Percentiles rank a stretch among this genome's conserved stretches.
Conservation (phyloP, 2,329 filamentous ascomycete genomes). For the Colletotrichum tropicicola region DNA sequence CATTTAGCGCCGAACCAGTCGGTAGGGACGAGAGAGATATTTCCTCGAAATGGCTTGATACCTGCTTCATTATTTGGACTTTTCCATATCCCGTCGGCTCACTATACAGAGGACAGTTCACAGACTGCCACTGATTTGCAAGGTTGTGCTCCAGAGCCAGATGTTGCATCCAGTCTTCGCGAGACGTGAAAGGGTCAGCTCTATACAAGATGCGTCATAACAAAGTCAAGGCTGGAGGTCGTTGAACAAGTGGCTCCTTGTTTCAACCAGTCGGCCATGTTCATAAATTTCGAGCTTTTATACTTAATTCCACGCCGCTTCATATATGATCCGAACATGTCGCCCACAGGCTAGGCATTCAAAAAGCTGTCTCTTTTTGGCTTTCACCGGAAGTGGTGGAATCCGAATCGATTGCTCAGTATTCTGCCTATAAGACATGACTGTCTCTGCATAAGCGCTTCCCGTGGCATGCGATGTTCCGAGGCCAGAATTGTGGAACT, state of each 20-base stretch:
- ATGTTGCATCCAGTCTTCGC: not conserved
- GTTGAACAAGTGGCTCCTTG: conserved; percentile 1
- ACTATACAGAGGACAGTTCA: not conserved
- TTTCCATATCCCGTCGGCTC: not conserved
- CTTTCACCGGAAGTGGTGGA: not conserved
- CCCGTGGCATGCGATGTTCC: not conserved
- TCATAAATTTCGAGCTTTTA: not conserved
- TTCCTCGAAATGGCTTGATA: conserved; percentile 7
- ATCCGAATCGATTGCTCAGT: not conserved
- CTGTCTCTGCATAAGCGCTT: conserved; percentile 2
- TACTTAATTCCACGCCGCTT: conserved; percentile 2
- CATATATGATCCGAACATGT: not conserved
- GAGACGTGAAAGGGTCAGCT: not conserved
- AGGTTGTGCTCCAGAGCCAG: not conserved
- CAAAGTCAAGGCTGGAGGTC: conserved; percentile 10
- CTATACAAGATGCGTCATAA: not conserved
- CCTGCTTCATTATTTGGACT: not conserved
- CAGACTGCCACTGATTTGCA: not conserved
- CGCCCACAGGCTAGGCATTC: not conserved
- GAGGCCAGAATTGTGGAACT: not conserved
- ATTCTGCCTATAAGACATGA: conserved; percentile 2
- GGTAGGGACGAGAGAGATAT: conserved; percentile 36
- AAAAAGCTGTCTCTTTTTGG: not conserved
- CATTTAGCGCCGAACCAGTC: conserved; percentile 42
- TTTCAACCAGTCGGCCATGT: too few relatives aligned